phyloP scores from a whole-genome alignment of 306 rosid genomes.

The Fragaria iinumae region DNA sequence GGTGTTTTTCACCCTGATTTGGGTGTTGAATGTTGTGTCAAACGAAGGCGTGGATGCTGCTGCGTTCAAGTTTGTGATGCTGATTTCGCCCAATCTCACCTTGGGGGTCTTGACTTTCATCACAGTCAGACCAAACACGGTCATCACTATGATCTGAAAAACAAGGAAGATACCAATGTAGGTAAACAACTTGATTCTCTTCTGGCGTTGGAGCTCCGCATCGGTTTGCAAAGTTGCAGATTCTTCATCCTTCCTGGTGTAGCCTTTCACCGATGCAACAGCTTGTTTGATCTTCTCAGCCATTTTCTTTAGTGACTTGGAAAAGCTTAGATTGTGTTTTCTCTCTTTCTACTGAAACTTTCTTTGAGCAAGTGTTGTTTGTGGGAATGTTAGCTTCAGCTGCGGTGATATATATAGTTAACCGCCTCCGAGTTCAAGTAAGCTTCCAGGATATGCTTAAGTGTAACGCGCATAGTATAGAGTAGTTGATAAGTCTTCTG shows the following conservation, averaged over 20 bases:
- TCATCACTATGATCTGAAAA: background rate
- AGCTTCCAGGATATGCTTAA: background rate
- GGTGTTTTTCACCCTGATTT: constrained; percentile 1
- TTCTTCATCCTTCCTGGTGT: background rate
- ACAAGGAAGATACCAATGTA: background rate
- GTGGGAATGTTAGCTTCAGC: background rate
- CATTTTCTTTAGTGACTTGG: background rate
- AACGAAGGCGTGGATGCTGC: background rate
- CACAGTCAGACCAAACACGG: background rate
- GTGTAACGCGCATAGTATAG: background rate
- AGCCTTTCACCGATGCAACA: background rate
- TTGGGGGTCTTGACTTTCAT: background rate
- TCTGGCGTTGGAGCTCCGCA: background rate
- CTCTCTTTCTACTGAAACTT: background rate
- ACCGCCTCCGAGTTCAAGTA: background rate
- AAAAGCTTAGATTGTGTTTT: background rate
- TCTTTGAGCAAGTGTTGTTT: background rate
- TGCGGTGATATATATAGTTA: background rate
- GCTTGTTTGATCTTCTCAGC: constrained; percentile 8
- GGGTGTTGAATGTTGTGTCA: background rate
- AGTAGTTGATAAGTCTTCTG: background rate
- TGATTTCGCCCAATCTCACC: background rate
- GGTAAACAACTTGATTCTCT: background rate
- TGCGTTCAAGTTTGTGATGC: background rate
- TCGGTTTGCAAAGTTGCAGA: background rate